Evolutionary conservation across 371 early-diverging fungal genomes (phyloP).

Genomic region (Lichtheimia ornata): DNA sequence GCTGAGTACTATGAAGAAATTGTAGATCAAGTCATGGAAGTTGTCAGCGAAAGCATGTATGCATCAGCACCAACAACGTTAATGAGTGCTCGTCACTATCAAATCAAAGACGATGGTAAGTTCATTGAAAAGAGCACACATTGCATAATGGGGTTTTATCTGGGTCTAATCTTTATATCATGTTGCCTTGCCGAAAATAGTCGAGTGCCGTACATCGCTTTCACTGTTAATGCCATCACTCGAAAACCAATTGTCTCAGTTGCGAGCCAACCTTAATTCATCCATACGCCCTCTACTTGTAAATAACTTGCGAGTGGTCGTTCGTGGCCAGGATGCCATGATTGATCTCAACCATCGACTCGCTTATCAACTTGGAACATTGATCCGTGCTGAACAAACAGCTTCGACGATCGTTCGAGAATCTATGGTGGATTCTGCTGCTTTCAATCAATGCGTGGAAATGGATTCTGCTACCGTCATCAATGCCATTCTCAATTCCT

Average conservation of each 20-base stretch:
- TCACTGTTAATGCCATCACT: slow-evolving; percentile 19
- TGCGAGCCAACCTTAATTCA: slow-evolving; percentile 32
- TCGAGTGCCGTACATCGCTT: background rate
- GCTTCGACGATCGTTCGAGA: slow-evolving; percentile 29
- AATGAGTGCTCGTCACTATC: slow-evolving; percentile 13
- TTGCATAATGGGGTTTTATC: no score
- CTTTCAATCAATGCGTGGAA: no score
- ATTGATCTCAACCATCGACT: slow-evolving; percentile 28
- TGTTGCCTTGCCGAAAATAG: background rate
- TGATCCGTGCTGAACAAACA: slow-evolving; percentile 31
- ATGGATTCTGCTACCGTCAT: no score
- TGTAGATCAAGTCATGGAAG: slow-evolving; percentile 43
- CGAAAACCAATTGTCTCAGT: slow-evolving; percentile 28
- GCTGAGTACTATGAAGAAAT: slow-evolving; percentile 46
- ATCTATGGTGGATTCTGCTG: slow-evolving; percentile 3
- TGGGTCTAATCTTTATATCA: background rate
- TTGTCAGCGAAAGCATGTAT: slow-evolving; percentile 26
- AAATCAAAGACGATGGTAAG: slow-evolving; percentile 19
- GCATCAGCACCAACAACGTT: slow-evolving; percentile 26
- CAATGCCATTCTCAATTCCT: no score
- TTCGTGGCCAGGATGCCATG: slow-evolving; percentile 6
- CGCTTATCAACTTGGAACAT: slow-evolving; percentile 32
- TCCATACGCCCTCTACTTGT: slow-evolving; percentile 31
- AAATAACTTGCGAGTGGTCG: slow-evolving; percentile 16
- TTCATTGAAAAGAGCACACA: background rate